Evolutionary conservation across 495 filamentous ascomycete species (phyloP), one percentile per base, ranked within the genome.

Genomic region (Penicillium goetzii): DNA sequence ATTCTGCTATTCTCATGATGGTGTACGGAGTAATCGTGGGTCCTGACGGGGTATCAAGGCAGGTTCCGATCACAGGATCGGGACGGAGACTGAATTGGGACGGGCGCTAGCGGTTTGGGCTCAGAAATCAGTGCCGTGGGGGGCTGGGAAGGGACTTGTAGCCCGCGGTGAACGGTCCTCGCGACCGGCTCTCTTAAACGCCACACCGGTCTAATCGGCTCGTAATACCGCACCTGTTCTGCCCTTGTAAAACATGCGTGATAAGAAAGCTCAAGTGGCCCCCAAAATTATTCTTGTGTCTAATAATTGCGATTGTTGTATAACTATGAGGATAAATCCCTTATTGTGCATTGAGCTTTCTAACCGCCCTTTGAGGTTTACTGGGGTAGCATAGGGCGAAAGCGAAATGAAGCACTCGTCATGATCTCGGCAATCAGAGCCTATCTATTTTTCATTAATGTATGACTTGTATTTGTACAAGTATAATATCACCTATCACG

Each of bases 11-110:
- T 49, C 14, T 64, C 40, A 70, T 62, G 56, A 26, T 33, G 41
- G 50, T 59, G 17, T 23, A 28, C 38, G 41, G n/a, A 41, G 25
- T 36, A 41, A 30, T 41, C 41, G 52, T 17, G 30, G 21, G 38
- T 55, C 28, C 19, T 43, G 47, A 54, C 59, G 59, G 56, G 50
- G 56, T 43, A 41, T 53, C 36, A 26, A 25, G 38, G 14, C 41
- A 33, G 17, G 4, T 47, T 34, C 70, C 70, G 70, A 66, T 72
- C 70, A 72, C 70, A 62, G 52, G 70, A 72, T 55, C 70, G 70
- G 70, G 33, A 64, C 50, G 32, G 61, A 57, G 52, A 41, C 36
- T 23, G 28, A 32, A 26, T 32, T 52, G 32, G 21, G 33, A n/a
- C 28, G 23, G 17, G 56, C 21, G 58, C 43, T 38, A 49, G 36